Evolutionary conservation across 1,284 basidiomycete genomes (phyloP), one percentile per base, ranked within the genome.

Genomic region (Heliocybe sulcata): DNA sequence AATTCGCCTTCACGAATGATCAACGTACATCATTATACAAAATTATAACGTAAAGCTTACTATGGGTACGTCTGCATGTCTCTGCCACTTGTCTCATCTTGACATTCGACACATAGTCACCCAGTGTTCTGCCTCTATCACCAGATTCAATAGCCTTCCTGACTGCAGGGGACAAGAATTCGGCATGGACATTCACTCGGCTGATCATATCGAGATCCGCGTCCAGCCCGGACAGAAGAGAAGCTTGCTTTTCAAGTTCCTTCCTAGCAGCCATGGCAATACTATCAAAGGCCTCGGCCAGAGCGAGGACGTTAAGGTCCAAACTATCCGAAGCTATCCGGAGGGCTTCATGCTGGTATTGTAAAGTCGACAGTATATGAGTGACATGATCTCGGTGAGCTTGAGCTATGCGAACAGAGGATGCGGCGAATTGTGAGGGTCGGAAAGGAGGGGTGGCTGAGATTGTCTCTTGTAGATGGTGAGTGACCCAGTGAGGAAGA

Each of bases 31-130:
- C 25, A 25, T 31, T 8, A 53, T 16, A 26, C 3, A 3, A 52
- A 50, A 12, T 14, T 35, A 19, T 27, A 54, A 52, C 38, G 4
- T 22, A 19, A 23, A n/a, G 73, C 80, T 55, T 60, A 82, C 85
- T 80, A 69, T 91, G 83, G 27, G 83, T 82, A 56, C 81, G 79
- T n/a, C 73, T 67, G 65, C 91, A 92, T 2, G 81, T 82, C 25
- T 87, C 84, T 1, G 83, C 82, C 0, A 92, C 89, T 61, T 91
- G 80, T 57, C 79, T 77, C 88, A 93, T 92, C 71, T 85, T 90
- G 53, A 73, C 79, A 59, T 75, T 77, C 27, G 83, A 85, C 20
- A 93, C 89, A 67, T 92, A 93, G 65, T 90, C 87, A 6, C 84
- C 88, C 54, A 92, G 67, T n/a, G 83, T 85, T 51, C 89, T 75